A percentile compares a stretch with the other conserved stretches of the same genome.
These are phyloP conservation scores for Xylariaceae sp. DNA, from an alignment of 2,329 filamentous ascomycete genomes.

Conservation along the genomic window DNA sequence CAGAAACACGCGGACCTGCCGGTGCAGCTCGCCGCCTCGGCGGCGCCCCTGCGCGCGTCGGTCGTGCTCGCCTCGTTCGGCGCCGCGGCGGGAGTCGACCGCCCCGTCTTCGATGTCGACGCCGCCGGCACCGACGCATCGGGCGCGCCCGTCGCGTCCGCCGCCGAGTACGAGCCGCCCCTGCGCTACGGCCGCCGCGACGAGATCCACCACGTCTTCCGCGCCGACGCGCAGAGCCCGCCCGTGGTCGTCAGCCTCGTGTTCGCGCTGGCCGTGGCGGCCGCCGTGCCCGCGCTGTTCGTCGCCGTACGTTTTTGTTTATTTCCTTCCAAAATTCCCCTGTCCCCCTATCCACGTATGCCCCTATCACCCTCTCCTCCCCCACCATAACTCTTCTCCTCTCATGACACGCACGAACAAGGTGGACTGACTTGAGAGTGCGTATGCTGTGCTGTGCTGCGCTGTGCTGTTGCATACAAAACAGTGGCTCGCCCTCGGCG, in stretches of 20 bases:
- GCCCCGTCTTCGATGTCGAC: constrained; percentile 67
- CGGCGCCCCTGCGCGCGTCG: constrained; percentile 66
- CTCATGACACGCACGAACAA: neutral
- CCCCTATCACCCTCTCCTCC: neutral
- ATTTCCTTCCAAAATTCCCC: too few species aligned
- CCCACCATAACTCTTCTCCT: neutral
- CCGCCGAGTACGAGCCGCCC: constrained; percentile 56
- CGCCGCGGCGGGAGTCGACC: constrained; percentile 57
- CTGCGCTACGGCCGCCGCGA: constrained; percentile 76
- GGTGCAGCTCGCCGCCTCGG: constrained; percentile 64
- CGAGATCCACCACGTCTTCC: constrained; percentile 90
- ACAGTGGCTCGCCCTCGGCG: constrained; percentile 76
- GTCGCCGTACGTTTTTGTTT: constrained; percentile 54
- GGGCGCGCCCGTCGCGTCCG: constrained; percentile 40
- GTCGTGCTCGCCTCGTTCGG: constrained; percentile 85
- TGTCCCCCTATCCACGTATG: neutral
- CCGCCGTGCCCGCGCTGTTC: constrained; percentile 66
- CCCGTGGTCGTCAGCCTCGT: constrained; percentile 70
- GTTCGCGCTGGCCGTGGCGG: constrained; percentile 67
- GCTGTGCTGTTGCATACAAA: too few species aligned
- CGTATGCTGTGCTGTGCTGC: too few species aligned
- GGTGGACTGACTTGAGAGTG: too few species aligned
- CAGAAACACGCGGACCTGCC: constrained; percentile 88
- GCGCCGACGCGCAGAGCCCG: constrained; percentile 68
- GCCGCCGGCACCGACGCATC: constrained; percentile 50